These are phyloP conservation scores for Mycena alexandri DNA, from an alignment of 768 basidiomycete genomes.

Conservation along the genomic window DNA sequence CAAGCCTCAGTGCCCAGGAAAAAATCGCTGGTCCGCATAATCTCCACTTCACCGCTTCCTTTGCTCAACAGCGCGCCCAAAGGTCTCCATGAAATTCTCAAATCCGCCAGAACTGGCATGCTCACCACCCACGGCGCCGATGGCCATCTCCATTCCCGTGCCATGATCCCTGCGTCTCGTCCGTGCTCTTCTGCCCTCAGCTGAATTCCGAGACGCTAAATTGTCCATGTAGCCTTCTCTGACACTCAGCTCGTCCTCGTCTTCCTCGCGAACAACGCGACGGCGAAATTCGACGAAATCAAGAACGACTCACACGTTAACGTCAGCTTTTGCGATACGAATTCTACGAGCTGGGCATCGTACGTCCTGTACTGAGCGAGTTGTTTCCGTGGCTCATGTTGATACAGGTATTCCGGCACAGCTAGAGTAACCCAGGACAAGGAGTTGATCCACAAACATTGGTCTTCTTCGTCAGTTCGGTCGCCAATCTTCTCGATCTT, in stretches of 20 bases:
- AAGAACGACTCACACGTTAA: slow-evolving; percentile 83
- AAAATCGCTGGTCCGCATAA: slow-evolving; percentile 70
- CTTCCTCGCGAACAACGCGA: slow-evolving; percentile 81
- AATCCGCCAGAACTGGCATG: slow-evolving; percentile 77
- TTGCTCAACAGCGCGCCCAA: background rate
- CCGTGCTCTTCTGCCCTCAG: slow-evolving; percentile 39
- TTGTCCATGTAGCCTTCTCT: slow-evolving; percentile 52
- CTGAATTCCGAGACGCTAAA: background rate
- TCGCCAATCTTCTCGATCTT: background rate
- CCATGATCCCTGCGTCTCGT: slow-evolving; percentile 84
- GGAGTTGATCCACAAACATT: slow-evolving; percentile 73
- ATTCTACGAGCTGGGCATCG: slow-evolving; percentile 83
- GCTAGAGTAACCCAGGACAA: slow-evolving; percentile 76
- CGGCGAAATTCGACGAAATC: slow-evolving; percentile 83
- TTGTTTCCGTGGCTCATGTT: background rate
- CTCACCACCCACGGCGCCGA: slow-evolving; percentile 77
- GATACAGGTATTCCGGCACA: slow-evolving; percentile 72
- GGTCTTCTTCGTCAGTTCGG: slow-evolving; percentile 62
- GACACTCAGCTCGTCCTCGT: slow-evolving; percentile 67
- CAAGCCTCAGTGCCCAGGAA: slow-evolving; percentile 67
- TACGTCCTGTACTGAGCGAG: slow-evolving; percentile 41
- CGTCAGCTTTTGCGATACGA: slow-evolving; percentile 79
- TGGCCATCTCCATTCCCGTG: slow-evolving; percentile 82
- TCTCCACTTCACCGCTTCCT: background rate
- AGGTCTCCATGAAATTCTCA: slow-evolving; percentile 77